A percentile compares a stretch with the other conserved stretches of the same genome.
Conservation (phyloP, 441 rosid species). For the Syzygium malaccense region DNA sequence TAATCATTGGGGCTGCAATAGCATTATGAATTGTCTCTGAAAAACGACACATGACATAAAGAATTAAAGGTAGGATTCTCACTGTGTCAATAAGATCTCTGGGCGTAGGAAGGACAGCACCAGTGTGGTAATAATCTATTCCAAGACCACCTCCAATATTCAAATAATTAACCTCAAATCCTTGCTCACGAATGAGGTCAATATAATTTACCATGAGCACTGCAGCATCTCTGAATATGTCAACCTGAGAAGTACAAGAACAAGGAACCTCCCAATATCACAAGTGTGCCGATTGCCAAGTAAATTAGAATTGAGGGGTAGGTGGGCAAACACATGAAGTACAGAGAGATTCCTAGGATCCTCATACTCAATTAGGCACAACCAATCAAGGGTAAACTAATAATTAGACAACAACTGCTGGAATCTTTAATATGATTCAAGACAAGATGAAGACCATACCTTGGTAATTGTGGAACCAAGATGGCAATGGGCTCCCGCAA, state of each 20-base stretch:
- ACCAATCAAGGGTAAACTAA: not conserved
- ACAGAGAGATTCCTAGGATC: not conserved
- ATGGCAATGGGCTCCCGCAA: constrained; percentile 98
- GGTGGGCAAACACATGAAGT: not conserved
- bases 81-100: constrained; percentile 95
- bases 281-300: not conserved
- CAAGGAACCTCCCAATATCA: not conserved
- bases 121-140: constrained; percentile 84
- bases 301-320: not conserved
- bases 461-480: constrained; percentile 97
- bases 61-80: constrained; percentile 16
- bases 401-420: not conserved
- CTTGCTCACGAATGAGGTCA: constrained; percentile 81
- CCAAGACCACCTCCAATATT: constrained; percentile 99
- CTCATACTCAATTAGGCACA: not conserved
- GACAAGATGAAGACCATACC: constrained; percentile 24
- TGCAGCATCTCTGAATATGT: constrained; percentile 96
- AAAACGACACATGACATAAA: not conserved
- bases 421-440: not conserved
- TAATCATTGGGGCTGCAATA: not conserved
- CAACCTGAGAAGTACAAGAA: constrained; percentile 47
- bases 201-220: constrained; percentile 89
- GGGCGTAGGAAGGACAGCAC: constrained; percentile 87
- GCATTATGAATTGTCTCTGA: not conserved
- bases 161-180: constrained; percentile 79